Conservation (phyloP, 225 moss, liverwort and hornwort species). For the Pseudisothecium myosuroides region DNA sequence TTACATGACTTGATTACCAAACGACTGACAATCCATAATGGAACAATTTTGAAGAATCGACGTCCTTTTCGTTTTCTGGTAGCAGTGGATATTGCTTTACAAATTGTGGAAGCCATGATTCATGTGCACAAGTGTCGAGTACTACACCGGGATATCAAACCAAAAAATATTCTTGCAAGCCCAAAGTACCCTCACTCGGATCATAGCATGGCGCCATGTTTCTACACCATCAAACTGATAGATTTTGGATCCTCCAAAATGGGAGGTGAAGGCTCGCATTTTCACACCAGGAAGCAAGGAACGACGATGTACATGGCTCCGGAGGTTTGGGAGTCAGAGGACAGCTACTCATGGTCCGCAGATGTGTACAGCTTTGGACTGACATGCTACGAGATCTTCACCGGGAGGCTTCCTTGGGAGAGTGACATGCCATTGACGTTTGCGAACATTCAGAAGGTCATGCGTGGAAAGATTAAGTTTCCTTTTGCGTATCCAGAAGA, state of each 20-base stretch:
- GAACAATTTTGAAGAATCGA: not conserved
- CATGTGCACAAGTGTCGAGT: not conserved
- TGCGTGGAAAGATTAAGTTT: not conserved
- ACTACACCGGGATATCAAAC: not conserved
- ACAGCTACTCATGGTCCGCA: not conserved
- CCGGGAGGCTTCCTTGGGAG: not conserved
- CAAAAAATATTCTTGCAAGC: not conserved
- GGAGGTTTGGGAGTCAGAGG: not conserved
- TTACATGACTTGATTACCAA: not conserved
- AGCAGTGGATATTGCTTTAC: not conserved
- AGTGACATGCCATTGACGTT: not conserved
- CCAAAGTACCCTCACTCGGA: not conserved
- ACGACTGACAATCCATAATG: accelerated
- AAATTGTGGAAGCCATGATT: not conserved
- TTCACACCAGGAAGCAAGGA: not conserved
- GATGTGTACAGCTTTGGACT: not conserved
- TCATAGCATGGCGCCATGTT: accelerated
- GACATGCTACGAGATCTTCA: not conserved
- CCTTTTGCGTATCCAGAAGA: not conserved
- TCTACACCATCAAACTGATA: not conserved
- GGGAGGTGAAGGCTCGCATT: not conserved
- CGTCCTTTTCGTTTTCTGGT: not conserved
- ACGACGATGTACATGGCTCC: not conserved
- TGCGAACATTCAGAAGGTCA: not conserved
- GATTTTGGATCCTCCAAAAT: not conserved